Evolutionary conservation across 768 basidiomycete genomes (phyloP), one percentile per base, ranked within the genome.

Genomic region (Boletus subcaerulescens): DNA sequence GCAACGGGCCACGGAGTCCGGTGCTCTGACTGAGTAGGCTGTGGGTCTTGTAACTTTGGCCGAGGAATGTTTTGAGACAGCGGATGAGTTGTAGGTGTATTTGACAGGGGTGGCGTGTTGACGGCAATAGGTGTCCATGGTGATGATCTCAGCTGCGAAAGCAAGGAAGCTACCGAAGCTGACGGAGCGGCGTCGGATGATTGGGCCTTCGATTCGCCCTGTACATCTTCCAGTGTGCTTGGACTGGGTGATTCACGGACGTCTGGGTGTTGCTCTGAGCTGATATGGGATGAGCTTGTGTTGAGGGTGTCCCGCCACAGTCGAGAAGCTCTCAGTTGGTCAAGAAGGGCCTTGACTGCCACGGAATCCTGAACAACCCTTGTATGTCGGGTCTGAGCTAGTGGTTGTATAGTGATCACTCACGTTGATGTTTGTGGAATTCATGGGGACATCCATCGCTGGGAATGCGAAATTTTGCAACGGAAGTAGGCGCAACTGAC

Each of bases 341-440:
- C 86, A 17, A 93, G 78, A 24, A 93, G 77, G 26, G 87, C 84
- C 61, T 82, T 80, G 45, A 93, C 77, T 43, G 80, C 81, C 56
- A 75, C 75, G 45, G 85, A 74, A 69, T 91, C 87, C 88, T 91
- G 64, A 33, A 48, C 43, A 20, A 33, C n/a, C n/a, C 4, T 18
- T 22, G 22, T 22, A 35, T 32, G 46, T 61, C 13, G 51, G 15
- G 33, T 57, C 26, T 39, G 24, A 11, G n/a, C 39, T 17, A 31
- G 10, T 9, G 41, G 32, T 20, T 31, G 41, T 20, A 8, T 11
- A 22, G 39, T 45, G 14, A 32, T 15, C 13, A 56, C 66, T 71
- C 67, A 85, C 85, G 69, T 84, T 85, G 58, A 85, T 82, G 69
- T 84, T 84, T 63, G 77, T 81, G 60, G 77, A 78, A 65, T 41